Conservation (phyloP, 495 filamentous ascomycete genomes). For the Halenospora varia region DNA sequence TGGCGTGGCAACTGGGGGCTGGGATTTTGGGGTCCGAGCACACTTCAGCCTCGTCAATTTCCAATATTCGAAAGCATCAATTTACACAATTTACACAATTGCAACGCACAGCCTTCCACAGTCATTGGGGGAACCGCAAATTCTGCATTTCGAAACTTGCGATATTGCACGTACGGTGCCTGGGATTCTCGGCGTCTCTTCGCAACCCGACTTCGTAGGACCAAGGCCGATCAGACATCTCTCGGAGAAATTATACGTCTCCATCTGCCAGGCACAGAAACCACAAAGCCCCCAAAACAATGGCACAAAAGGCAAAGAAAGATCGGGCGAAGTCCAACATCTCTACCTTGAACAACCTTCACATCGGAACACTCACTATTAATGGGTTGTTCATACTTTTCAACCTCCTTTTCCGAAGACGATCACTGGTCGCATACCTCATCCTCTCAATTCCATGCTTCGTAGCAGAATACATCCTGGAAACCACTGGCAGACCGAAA, state of each 20-base stretch:
- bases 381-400: constrained; percentile 72
- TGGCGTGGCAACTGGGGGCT: too few species aligned
- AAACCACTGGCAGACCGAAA: constrained; percentile 73
- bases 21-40: too few species aligned
- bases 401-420: constrained; percentile 55
- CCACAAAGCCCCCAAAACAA: constrained; percentile 19
- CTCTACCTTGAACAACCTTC: constrained; percentile 69
- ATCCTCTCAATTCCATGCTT: constrained; percentile 70
- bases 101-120: too few species aligned
- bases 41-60: constrained; percentile 22
- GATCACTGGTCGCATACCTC: constrained; percentile 66
- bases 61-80: constrained; percentile 1
- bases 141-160: too few species aligned
- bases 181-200: too few species aligned
- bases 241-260: background rate
- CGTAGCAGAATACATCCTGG: constrained; percentile 76
- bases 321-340: constrained; percentile 80
- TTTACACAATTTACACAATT: too few species aligned
- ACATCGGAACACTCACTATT: constrained; percentile 63
- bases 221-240: too few species aligned
- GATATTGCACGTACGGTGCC: too few species aligned
- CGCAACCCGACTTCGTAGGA: too few species aligned
- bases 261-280: background rate
- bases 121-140: too few species aligned
- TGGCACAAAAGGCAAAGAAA: constrained; percentile 92